Conservation (phyloP, 345 rosid genomes). For the Angophora floribunda region DNA sequence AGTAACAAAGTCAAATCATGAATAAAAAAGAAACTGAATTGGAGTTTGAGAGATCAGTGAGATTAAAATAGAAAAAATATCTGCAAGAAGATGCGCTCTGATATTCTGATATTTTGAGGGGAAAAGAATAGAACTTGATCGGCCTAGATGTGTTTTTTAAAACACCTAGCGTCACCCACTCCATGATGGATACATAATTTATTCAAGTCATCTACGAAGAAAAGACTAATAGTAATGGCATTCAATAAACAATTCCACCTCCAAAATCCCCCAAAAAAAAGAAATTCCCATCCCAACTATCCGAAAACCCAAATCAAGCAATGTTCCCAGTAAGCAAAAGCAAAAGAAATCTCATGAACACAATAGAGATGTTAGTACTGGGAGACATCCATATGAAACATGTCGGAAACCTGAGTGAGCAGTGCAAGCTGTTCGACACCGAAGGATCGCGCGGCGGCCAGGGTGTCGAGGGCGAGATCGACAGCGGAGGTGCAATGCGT, state of each 20-base stretch:
- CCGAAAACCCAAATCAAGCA: not conserved
- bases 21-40: not conserved
- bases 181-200: not conserved
- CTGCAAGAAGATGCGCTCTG: not conserved
- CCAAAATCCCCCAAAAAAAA: not conserved
- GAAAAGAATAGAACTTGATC: not conserved
- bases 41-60: not conserved
- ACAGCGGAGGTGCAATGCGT: constrained; percentile 98
- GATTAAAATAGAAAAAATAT: not conserved
- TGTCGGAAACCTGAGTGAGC: constrained; percentile 75
- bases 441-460: constrained; percentile 89
- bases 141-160: not conserved
- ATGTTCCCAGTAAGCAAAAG: not conserved
- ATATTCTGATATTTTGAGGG: not conserved
- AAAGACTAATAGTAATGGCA: not conserved
- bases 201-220: not conserved
- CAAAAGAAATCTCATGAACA: not conserved
- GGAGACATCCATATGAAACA: not conserved
- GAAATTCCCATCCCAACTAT: not conserved
- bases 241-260: not conserved
- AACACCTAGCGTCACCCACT: not conserved
- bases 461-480: constrained; percentile 97
- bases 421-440: constrained; percentile 98
- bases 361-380: not conserved
- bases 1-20: not conserved